Evolutionary conservation across 225 moss, liverwort and hornwort genomes (phyloP), one percentile per base, ranked within the genome.

Genomic region (Pleurozium schreberi): DNA sequence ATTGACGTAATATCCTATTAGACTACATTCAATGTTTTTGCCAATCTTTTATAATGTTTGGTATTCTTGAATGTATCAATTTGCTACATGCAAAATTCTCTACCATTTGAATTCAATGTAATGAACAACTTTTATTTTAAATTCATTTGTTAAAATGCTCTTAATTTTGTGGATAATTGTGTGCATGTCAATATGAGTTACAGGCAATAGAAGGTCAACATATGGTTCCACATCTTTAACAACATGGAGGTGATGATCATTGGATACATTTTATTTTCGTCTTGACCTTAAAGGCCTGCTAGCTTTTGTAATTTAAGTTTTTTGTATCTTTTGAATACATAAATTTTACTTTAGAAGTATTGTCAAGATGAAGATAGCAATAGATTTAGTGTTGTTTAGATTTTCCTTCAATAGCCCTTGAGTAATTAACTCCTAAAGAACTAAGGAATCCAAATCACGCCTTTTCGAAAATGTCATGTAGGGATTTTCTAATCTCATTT

Each of bases 161-260:
- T 43, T 49, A 27, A 84, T 62, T 69, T 57, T 81, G 55, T 83
- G 31, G 26, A 85, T 69, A 66, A 40, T 63, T 84, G 42, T 11
- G 40, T 67, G 25, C 16, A 23, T 80, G 42, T 84, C 23, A 75
- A 53, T 92, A 43, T 68, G 60, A 49, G 4, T 88, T 91, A 36
- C 66, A 94, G 93, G 83, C 53, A 89, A 76, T 86, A 92, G 91
- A 73, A 88, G 91, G 76, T 86, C 70, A 52, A 67, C 89, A 59
- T 67, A 52, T 75, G 91, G 93, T 81, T 59, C 71, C 30, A 49
- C 89, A 67, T 87, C 93, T 59, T 89, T 91, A 77, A 89, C 92
- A 0, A 91, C 91, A 2, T 93, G 93, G 93, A 92, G 92, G 76
- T 93, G 84, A 92, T 88, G 66, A 86, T 68, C 3, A 75, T 17